Base-by-base conservation (phyloP, 768 basidiomycete species). In the Ramaria sp. region DNA sequence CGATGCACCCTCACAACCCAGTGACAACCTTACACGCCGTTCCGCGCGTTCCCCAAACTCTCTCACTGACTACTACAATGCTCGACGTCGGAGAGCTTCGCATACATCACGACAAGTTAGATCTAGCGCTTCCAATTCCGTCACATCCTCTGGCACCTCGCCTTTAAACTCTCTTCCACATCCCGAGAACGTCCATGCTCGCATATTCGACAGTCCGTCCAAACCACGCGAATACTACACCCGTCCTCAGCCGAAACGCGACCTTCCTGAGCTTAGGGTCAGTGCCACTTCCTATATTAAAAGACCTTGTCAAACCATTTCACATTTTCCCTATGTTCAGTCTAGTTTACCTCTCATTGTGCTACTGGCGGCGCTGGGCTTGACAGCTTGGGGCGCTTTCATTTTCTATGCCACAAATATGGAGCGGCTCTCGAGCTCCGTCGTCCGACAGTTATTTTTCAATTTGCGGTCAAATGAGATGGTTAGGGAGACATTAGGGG, bases 341-440 rank as follows among this genome's bases (percentile, higher is more conserved):
- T 62, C 62, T 56, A 72, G 68, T 63, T 87, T 85, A 85, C 84
- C 85, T 0, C 61, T 73, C 20, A 62, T 80, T 18, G 67, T 82
- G 34, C 75, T 70, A 0, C 66, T 78, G 41, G 69, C 73, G 16
- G 67, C 70, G 0, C 55, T 78, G 5, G 87, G 85, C 15, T 65
- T 83, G 1, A 64, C 78, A 0, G 78, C 74, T 6, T 88, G 87
- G 87, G 77, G 68, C 3, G 73, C 72, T 6, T 90, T 90, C 64
- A 73, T 87, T 60, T 72, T 75, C 27, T 81, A 78, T 56, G 82
- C 79, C 9, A 81, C 79, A 55, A 90, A 89, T 69, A 79, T 85
- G 63, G 88, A 89, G 62, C 83, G 81, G 60, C 72, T 88, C 27
- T 79, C 85, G 24, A 83, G 80, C 58, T 88, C 88, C 3, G 80